Percentiles rank a stretch among this genome's conserved stretches.
These are phyloP conservation scores for Kwoniella botswanensis DNA, from an alignment of 768 basidiomycete species.

Conservation along the genomic window DNA sequence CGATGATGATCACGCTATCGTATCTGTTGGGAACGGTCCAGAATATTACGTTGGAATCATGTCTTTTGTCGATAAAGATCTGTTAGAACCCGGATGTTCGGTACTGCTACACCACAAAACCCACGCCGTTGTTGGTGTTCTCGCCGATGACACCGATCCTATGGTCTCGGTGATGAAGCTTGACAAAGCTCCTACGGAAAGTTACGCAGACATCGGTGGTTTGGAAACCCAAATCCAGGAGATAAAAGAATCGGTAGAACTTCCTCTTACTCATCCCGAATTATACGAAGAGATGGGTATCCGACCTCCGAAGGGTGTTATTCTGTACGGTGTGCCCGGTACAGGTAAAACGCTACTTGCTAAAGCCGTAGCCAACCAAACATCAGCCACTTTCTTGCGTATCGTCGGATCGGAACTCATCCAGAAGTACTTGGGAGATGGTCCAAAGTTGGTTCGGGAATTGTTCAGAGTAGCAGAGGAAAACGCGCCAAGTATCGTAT, in stretches of 20 bases:
- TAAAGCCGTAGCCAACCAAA: conserved; percentile 97
- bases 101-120: conserved; percentile 96
- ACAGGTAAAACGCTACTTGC: conserved; percentile 98
- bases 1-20: conserved; percentile 72
- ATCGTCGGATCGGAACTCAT: conserved; percentile 98
- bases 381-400: conserved; percentile 95
- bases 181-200: conserved; percentile 98
- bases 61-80: conserved; percentile 97
- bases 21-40: conserved; percentile 90
- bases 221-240: conserved; percentile 97
- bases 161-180: conserved; percentile 98
- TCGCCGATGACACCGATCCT: conserved; percentile 93
- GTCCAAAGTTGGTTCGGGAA: conserved; percentile 96
- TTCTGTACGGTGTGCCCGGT: conserved; percentile 96
- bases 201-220: conserved; percentile 97
- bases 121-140: conserved; percentile 89
- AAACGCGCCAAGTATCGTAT: conserved; percentile 96
- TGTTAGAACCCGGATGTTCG: conserved; percentile 93
- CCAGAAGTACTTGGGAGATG: conserved; percentile 98
- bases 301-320: conserved; percentile 98
- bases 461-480: conserved; percentile 97
- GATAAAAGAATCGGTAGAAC: conserved; percentile 99
- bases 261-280: conserved; percentile 96
- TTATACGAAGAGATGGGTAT: conserved; percentile 99
- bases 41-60: conserved; percentile 97